These are phyloP conservation scores for Lachnellula occidentalis DNA, from an alignment of 2,329 filamentous ascomycete genomes.

Conservation along the genomic window DNA sequence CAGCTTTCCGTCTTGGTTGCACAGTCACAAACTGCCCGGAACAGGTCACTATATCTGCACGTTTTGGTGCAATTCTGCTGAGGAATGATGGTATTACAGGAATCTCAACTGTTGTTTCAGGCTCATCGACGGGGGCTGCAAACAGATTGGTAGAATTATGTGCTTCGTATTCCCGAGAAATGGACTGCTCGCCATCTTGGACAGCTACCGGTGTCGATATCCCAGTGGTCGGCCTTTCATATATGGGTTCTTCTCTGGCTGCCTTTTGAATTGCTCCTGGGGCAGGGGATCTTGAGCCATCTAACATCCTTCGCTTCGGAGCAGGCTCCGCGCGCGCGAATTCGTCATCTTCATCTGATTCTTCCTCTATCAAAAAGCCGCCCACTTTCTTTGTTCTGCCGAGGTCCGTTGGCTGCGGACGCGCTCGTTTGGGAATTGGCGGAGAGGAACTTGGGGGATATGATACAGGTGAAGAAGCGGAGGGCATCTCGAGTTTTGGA, in stretches of 20 bases:
- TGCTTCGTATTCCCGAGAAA: not conserved
- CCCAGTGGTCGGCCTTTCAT: not conserved
- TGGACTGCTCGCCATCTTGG: not conserved
- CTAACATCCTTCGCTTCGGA: slow-evolving; percentile 41
- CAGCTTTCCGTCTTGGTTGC: slow-evolving; percentile 44
- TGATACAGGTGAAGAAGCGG: slow-evolving; percentile 53
- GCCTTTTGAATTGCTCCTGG: not conserved
- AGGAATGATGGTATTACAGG: slow-evolving; percentile 22
- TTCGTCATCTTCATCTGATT: slow-evolving; percentile 35
- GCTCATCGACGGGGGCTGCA: not conserved
- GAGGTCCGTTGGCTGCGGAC: slow-evolving; percentile 28
- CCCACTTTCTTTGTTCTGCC: slow-evolving; percentile 34
- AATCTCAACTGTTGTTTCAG: not conserved
- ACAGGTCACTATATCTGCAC: slow-evolving; percentile 26
- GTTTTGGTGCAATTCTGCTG: slow-evolving; percentile 10
- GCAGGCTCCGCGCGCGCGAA: slow-evolving; percentile 31
- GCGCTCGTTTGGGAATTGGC: slow-evolving; percentile 34
- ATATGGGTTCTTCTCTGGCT: not conserved
- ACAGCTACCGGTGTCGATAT: not conserved
- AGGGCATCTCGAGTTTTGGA: slow-evolving; percentile 43
- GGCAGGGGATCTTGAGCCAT: slow-evolving; percentile 22
- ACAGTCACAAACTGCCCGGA: slow-evolving; percentile 51
- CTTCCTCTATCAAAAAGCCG: slow-evolving; percentile 42
- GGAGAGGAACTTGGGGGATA: slow-evolving; percentile 29
- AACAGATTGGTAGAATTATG: not conserved